These are phyloP conservation scores for Fusarium bulbicola DNA, from an alignment of 2,329 filamentous ascomycete genomes.

Conservation along the genomic window DNA sequence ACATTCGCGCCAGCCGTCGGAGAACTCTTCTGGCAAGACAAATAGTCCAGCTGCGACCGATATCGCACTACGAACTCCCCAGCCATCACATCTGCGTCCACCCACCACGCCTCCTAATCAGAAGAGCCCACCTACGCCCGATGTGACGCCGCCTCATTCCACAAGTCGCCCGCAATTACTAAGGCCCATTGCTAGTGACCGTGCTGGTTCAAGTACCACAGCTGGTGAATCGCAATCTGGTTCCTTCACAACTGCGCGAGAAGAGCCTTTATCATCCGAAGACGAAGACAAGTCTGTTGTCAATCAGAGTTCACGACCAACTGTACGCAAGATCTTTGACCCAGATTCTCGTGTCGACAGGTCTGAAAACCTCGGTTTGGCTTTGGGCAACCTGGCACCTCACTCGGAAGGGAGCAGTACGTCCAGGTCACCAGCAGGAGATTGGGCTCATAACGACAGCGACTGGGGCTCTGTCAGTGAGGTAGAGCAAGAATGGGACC, in stretches of 20 bases:
- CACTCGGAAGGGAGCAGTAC: conserved; percentile 52
- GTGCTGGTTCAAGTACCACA: conserved; percentile 61
- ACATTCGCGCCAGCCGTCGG: conserved; percentile 67
- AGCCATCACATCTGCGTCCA: conserved; percentile 50
- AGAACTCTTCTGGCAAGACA: conserved; percentile 55
- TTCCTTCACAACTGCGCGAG: conserved; percentile 77
- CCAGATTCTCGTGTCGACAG: conserved; percentile 28
- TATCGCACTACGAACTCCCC: conserved; percentile 50
- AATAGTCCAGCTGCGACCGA: conserved; percentile 54
- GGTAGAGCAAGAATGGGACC: conserved; percentile 64
- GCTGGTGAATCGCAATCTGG: conserved; percentile 70
- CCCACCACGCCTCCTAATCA: conserved; percentile 72
- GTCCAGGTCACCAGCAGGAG: conserved; percentile 53
- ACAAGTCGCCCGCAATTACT: conserved; percentile 54
- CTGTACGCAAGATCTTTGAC: conserved; percentile 52
- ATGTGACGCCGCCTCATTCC: conserved; percentile 74
- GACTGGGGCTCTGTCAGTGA: conserved; percentile 62
- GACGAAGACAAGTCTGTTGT: conserved; percentile 61
- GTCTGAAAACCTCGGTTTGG: conserved; percentile 53
- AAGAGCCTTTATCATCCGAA: conserved; percentile 70
- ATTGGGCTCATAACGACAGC: conserved; percentile 65
- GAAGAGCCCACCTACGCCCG: conserved; percentile 76
- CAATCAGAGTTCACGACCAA: conserved; percentile 55
- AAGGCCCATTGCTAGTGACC: conserved; percentile 59
- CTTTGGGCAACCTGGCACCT: conserved; percentile 53